Conservation (phyloP, 2,329 filamentous ascomycete species). For the Orbilia javanica region DNA sequence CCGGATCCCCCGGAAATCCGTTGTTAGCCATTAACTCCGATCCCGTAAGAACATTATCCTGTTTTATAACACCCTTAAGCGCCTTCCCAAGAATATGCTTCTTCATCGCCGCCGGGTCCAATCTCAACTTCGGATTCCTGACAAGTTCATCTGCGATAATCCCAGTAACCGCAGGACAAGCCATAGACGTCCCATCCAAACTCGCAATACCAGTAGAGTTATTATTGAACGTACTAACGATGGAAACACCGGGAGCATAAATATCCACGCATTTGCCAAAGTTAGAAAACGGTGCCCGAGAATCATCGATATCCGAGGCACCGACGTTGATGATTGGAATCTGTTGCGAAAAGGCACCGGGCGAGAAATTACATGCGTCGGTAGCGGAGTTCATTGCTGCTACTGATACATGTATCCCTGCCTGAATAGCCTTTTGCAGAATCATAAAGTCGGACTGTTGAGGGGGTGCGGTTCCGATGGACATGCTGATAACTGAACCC, state of each 20-base stretch:
- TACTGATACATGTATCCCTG: conserved; percentile 66
- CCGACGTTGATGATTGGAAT: conserved; percentile 66
- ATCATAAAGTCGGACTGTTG: conserved; percentile 29
- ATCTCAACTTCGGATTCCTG: conserved; percentile 47
- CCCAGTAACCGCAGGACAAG: conserved; percentile 65
- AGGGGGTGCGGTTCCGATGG: conserved; percentile 67
- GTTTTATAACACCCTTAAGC: conserved; percentile 33
- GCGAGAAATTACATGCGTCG: conserved; percentile 61
- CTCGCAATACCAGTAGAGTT: conserved; percentile 68
- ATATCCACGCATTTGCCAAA: conserved; percentile 70
- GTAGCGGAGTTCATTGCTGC: conserved; percentile 65
- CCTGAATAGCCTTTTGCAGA: conserved; percentile 59
- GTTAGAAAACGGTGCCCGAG: conserved; percentile 66
- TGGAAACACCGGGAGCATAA: conserved; percentile 71
- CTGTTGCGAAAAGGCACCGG: conserved; percentile 65
- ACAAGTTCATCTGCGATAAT: conserved; percentile 60
- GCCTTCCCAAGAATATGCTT: conserved; percentile 31
- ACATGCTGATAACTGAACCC: conserved; percentile 70
- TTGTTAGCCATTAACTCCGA: conserved; percentile 24
- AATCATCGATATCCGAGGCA: conserved; percentile 64
- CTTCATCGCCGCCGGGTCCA: conserved; percentile 60
- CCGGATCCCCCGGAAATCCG: conserved; percentile 38
- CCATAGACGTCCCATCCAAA: conserved; percentile 69
- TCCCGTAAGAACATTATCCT: conserved; percentile 2
- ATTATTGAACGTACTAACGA: conserved; percentile 70